Conservation (phyloP, 345 rosid species). For the Bruguiera sexangula region DNA sequence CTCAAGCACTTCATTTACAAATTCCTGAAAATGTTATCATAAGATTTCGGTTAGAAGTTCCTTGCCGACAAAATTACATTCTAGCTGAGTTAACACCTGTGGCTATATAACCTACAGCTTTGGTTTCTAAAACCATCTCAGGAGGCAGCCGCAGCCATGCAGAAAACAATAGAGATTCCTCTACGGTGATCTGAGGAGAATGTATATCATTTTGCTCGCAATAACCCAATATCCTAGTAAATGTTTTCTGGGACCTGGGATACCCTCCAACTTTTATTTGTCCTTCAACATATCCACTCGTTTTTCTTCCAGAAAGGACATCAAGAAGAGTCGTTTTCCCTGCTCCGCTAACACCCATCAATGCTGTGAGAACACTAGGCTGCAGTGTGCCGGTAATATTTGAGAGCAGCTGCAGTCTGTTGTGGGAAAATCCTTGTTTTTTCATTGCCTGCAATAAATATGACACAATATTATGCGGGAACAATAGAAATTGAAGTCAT, state of each 20-base stretch:
- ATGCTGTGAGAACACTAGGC: background rate
- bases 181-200: background rate
- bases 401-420: background rate
- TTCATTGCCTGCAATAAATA: too few relatives aligned
- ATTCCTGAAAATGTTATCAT: background rate
- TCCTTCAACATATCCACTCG: background rate
- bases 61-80: too few relatives aligned
- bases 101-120: background rate
- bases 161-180: background rate
- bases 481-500: too few relatives aligned
- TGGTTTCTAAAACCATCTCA: background rate
- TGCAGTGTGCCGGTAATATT: background rate
- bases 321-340: background rate
- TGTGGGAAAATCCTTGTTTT: background rate
- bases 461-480: too few relatives aligned
- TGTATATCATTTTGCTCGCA: background rate
- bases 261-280: background rate
- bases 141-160: background rate
- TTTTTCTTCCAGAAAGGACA: background rate
- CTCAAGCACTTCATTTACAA: background rate
- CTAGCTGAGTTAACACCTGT: too few relatives aligned
- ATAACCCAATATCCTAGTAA: background rate
- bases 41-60: background rate
- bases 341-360: background rate
- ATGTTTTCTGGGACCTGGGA: background rate